Percentiles rank a stretch among this genome's conserved stretches.
These are phyloP conservation scores for Darksidea phi DNA, from an alignment of 495 filamentous ascomycete genomes.

Conservation along the genomic window DNA sequence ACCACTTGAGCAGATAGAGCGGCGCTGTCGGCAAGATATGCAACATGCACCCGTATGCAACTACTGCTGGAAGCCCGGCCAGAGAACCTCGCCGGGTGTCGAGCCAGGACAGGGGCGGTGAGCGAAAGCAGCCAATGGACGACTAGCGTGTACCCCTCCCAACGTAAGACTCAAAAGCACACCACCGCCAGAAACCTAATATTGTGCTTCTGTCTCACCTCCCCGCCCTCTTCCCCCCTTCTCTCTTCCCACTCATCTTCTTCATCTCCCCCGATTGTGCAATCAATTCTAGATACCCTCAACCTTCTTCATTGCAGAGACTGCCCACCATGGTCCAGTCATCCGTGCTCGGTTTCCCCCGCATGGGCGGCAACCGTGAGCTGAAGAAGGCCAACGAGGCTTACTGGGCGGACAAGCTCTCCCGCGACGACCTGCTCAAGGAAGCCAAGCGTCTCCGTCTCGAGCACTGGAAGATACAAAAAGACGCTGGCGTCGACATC, in stretches of 20 bases:
- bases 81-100: too few relatives aligned
- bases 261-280: too few relatives aligned
- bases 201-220: conserved; percentile 6
- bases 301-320: conserved; percentile 7
- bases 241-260: conserved; percentile 16
- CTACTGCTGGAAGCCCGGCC: too few relatives aligned
- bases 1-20: too few relatives aligned
- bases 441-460: conserved; percentile 95
- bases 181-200: conserved; percentile 24
- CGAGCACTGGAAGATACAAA: conserved; percentile 98
- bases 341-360: conserved; percentile 60
- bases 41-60: too few relatives aligned
- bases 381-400: conserved; percentile 99
- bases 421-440: conserved; percentile 77
- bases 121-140: conserved; percentile 11
- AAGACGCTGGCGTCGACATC: conserved; percentile 91
- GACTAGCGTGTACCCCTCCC: conserved; percentile 16
- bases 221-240: conserved; percentile 10
- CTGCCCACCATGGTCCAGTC: conserved; percentile 34
- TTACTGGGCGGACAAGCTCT: conserved; percentile 93
- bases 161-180: conserved; percentile 27
- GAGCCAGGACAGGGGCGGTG: conserved; percentile 20
- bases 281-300: conserved; percentile 12
- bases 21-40: too few relatives aligned
- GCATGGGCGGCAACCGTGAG: conserved; percentile 97